Evolutionary conservation across 345 rosid species (phyloP).

Genomic region (Combretum micranthum): DNA sequence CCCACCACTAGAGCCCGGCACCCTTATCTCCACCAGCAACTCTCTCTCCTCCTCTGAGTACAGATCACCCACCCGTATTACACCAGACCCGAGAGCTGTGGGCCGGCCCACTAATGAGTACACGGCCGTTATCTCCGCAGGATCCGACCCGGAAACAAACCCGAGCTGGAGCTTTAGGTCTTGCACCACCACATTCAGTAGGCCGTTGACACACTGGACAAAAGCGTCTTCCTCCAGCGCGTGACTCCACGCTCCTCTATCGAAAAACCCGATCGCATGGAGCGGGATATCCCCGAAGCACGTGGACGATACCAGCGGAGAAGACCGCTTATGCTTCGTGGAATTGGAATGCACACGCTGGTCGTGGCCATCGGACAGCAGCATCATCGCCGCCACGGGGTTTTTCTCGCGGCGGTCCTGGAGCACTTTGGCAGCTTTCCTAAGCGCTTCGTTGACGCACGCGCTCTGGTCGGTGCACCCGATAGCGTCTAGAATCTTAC

Average conservation of each 20-base stretch:
- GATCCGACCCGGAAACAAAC: conserved; percentile 51
- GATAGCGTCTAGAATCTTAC: conserved; percentile 59
- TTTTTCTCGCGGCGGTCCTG: conserved; percentile 83
- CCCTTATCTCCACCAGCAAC: conserved; percentile 54
- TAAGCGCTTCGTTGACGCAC: conserved; percentile 66
- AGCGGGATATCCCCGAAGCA: conserved; percentile 56
- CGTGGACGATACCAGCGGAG: conserved; percentile 39
- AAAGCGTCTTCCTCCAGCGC: conserved; percentile 41
- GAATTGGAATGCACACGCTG: conserved; percentile 23
- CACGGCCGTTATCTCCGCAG: conserved; percentile 55
- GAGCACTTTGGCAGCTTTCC: conserved; percentile 76
- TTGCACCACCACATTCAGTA: conserved; percentile 47
- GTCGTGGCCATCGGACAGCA: conserved; percentile 53
- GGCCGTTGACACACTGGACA: conserved; percentile 27
- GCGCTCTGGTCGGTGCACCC: conserved; percentile 46
- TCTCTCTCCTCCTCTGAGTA: conserved; percentile 69
- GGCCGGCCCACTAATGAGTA: conserved; percentile 50
- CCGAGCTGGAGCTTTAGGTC: conserved; percentile 65
- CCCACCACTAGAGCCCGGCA: conserved; percentile 37
- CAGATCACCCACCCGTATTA: conserved; percentile 64
- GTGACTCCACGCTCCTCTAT: conserved; percentile 19
- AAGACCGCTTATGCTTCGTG: conserved; percentile 19
- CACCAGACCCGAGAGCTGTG: conserved; percentile 35
- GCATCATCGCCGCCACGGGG: conserved; percentile 46
- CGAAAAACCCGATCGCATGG: conserved; percentile 42